Conservation (phyloP, 768 basidiomycete species). For the Termitomyces sp. region DNA sequence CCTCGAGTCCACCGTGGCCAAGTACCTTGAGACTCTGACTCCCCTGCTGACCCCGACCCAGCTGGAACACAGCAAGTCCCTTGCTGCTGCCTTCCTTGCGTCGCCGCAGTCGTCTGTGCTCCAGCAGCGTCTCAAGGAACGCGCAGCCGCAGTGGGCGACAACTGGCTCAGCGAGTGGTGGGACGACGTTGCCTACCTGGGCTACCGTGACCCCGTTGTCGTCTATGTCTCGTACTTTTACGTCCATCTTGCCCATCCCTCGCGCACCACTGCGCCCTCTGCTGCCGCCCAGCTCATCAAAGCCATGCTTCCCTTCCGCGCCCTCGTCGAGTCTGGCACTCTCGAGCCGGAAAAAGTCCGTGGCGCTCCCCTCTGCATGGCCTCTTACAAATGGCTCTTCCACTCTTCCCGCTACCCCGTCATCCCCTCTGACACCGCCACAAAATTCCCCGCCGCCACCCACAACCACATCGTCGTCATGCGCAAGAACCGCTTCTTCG, state of each 20-base stretch:
- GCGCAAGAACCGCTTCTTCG: conserved; percentile 88
- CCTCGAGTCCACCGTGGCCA: conserved; percentile 63
- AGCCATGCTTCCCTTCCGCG: conserved; percentile 80
- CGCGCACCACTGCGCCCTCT: conserved; percentile 49
- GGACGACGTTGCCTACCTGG: conserved; percentile 92
- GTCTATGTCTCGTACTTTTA: conserved; percentile 96
- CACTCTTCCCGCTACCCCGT: conserved; percentile 87
- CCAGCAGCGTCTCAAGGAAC: conserved; percentile 71
- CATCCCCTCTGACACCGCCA: conserved; percentile 77
- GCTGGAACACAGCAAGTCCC: conserved; percentile 50
- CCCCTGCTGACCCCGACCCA: conserved; percentile 70
- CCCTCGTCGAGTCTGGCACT: conserved; percentile 70
- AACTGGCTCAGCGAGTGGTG: conserved; percentile 99
- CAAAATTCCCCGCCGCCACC: conserved; percentile 66
- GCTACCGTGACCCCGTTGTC: conserved; percentile 83
- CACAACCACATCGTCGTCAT: conserved; percentile 90
- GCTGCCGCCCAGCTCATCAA: conserved; percentile 83
- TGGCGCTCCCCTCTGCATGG: conserved; percentile 80
- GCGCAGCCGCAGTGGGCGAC: conserved; percentile 56
- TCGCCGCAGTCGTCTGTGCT: conserved; percentile 68
- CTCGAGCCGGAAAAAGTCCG: conserved; percentile 87
- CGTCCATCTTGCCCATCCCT: conserved; percentile 69
- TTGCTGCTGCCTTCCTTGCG: conserved; percentile 62
- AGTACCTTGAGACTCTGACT: conserved; percentile 83
- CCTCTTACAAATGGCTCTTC: conserved; percentile 97